Conservation (phyloP, 495 filamentous ascomycete species). For the Podospora sp. region DNA sequence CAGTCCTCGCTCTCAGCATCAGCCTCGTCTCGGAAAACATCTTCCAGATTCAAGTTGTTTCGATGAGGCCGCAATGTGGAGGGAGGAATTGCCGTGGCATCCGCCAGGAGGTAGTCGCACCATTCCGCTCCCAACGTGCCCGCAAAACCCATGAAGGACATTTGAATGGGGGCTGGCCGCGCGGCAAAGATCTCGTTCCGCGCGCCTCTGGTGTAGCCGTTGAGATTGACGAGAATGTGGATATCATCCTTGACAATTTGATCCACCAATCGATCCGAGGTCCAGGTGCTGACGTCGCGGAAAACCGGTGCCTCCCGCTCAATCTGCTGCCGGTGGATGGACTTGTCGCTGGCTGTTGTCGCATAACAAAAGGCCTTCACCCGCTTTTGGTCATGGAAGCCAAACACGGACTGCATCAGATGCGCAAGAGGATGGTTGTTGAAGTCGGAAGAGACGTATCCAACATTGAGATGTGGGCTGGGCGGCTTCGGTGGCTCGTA, state of each 20-base stretch:
- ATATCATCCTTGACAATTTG: conserved; percentile 93
- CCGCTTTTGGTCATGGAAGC: conserved; percentile 72
- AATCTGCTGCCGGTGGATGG: conserved; percentile 89
- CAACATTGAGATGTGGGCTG: conserved; percentile 79
- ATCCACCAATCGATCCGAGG: conserved; percentile 79
- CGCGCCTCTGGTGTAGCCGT: conserved; percentile 96
- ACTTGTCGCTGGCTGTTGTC: conserved; percentile 91
- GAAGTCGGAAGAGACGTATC: conserved; percentile 97
- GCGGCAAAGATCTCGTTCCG: conserved; percentile 97
- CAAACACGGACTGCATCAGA: conserved; percentile 98
- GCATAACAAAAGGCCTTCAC: conserved; percentile 94
- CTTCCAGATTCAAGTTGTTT: conserved; percentile 71
- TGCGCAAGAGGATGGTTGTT: conserved; percentile 98
- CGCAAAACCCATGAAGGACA: conserved; percentile 99
- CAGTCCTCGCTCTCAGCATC: conserved; percentile 69
- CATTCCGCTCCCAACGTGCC: conserved; percentile 96
- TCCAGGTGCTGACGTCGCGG: conserved; percentile 84
- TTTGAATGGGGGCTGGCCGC: conserved; percentile 91
- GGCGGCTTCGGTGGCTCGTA: conserved; percentile 85
- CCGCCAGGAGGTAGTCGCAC: conserved; percentile 97
- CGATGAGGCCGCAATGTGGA: conserved; percentile 79
- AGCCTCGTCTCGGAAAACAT: conserved; percentile 69
- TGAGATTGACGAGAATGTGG: conserved; percentile 95
- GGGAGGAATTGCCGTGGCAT: conserved; percentile 81
- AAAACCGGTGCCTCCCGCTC: conserved; percentile 93